Base-by-base conservation (phyloP, 2,329 filamentous ascomycete species). In the Diaporthe sp. region DNA sequence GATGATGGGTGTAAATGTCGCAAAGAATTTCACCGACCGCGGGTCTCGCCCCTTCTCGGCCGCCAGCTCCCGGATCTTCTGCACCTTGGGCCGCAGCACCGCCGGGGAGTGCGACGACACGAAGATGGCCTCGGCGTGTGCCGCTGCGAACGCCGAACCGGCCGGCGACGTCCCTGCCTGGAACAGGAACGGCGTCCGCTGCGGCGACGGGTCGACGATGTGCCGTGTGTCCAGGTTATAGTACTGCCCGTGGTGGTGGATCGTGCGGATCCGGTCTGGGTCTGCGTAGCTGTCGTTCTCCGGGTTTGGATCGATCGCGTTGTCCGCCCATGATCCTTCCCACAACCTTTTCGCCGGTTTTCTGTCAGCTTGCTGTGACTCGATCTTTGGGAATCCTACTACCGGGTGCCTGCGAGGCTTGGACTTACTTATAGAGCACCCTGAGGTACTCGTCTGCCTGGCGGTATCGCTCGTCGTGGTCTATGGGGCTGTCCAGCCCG, bases 61-160 rank as follows among this genome's bases (percentile, higher is more conserved):
- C 0, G 88, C 88, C 6, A 89, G 82, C n/a, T 84, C 80, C 1
- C 89, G 85, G 76, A 90, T 89, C 28, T 85, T 85, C 51, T 84
- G 84, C 57, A 90, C 84, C 71, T 88, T 88, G 2, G 87, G 86
- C 0, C 82, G 80, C 5, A 90, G 81, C 0, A 88, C 84, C 3
- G 81, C 77, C 0, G 88, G 86, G 0, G 85, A 87, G 78, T 89
- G 88, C 2, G 84, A 84, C 0, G 86, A 87, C 3, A 90, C 88
- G 76, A 90, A 90, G 63, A 90, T 87, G 1, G 86, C 88, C 81
- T 90, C 89, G 2, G 89, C 89, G 77, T 90, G 88, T 2, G 84
- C 87, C 3, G 88, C 84, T 0, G 87, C 88, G 76, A 90, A 91
- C 3, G 80, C 80, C 1, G 86, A 87, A 1, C 89, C 89, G 0